These are phyloP conservation scores for Pseudopediastrum boryanum DNA, from an alignment of 139 green algal genomes.

Conservation along the genomic window DNA sequence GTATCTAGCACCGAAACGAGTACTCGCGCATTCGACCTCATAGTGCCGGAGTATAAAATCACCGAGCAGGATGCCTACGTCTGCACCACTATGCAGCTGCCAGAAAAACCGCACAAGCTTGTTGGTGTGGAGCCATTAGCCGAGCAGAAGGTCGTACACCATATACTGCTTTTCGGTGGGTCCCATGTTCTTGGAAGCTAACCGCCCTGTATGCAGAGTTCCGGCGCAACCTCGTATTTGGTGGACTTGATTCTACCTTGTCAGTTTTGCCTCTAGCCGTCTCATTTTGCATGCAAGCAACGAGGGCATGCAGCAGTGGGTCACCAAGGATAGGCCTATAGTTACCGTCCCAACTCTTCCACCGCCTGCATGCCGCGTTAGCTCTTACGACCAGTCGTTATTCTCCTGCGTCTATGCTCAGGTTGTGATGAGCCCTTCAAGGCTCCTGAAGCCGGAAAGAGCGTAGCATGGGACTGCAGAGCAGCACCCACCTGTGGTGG, in stretches of 20 bases:
- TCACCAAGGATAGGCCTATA: too few species aligned
- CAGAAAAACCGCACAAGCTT: constrained; percentile 65
- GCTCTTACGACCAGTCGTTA: background rate
- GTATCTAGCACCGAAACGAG: too few species aligned
- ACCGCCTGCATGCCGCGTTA: background rate
- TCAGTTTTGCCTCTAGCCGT: too few species aligned
- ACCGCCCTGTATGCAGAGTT: too few species aligned
- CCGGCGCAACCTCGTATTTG: too few species aligned
- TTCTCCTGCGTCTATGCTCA: constrained; percentile 41
- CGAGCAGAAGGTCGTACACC: constrained; percentile 77
- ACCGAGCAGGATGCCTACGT: constrained; percentile 60
- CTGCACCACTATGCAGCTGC: constrained; percentile 62
- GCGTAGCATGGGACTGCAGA: constrained; percentile 64
- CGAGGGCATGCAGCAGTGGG: too few species aligned
- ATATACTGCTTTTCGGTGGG: constrained; percentile 94
- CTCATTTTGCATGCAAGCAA: too few species aligned
- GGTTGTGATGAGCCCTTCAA: constrained; percentile 55
- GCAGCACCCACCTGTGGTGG: constrained; percentile 23
- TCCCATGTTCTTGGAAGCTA: too few species aligned
- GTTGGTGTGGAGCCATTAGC: constrained; percentile 68
- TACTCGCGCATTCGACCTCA: constrained; percentile 50
- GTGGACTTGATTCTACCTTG: too few species aligned
- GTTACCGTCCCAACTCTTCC: too few species aligned
- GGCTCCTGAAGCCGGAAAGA: constrained; percentile 10
- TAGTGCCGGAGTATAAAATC: constrained; percentile 23